Percentiles rank a stretch among this genome's conserved stretches.
Evolutionary conservation across 2,329 filamentous ascomycete species (phyloP).

Genomic region (Cylindrodendrum hubeiense): DNA sequence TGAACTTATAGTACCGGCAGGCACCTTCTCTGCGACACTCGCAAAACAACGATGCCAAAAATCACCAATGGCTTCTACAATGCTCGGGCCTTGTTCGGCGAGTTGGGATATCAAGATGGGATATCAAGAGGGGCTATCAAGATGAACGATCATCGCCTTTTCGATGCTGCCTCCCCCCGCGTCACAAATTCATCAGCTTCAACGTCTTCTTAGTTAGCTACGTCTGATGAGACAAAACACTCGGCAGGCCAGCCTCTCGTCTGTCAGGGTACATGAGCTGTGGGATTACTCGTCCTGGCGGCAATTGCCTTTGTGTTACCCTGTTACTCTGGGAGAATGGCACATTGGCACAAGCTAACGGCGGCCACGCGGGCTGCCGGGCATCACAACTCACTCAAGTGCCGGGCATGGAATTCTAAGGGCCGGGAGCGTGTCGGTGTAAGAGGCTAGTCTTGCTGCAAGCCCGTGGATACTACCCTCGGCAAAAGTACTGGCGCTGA

Average conservation of each 20-base stretch:
- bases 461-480: not conserved
- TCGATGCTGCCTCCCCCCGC: not conserved
- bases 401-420: not conserved
- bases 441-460: not conserved
- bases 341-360: not conserved
- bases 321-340: not conserved
- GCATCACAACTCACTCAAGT: not conserved
- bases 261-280: not conserved
- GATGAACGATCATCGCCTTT: not conserved
- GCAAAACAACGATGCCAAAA: not conserved
- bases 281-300: not conserved
- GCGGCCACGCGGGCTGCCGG: not conserved
- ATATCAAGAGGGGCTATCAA: no score
- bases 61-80: not conserved
- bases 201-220: not conserved
- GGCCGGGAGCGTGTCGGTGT: not conserved
- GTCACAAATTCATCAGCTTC: not conserved
- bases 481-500: not conserved
- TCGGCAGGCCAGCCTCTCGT: not conserved
- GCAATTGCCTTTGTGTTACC: not conserved
- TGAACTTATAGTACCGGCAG: conserved; percentile 38
- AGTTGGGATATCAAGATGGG: not conserved
- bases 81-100: not conserved
- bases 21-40: not conserved
- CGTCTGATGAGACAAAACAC: not conserved